Conservation (phyloP, 371 early-diverging fungal genomes). For the Circinella minor region DNA sequence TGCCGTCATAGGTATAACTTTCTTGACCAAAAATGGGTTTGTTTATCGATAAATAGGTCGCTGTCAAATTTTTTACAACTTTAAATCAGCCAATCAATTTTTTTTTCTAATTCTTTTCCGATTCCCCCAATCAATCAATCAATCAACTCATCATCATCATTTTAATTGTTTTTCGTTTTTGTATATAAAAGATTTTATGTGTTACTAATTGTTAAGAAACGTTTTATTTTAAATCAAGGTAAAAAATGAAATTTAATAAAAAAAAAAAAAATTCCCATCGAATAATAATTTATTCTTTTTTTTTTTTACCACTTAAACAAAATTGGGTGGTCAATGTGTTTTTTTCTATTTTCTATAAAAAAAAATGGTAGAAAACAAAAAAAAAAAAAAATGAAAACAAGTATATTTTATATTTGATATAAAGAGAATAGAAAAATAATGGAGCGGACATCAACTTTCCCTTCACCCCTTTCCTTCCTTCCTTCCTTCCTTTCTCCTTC, state of each 20-base stretch:
- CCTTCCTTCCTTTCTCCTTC: too few relatives aligned
- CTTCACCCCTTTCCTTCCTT: too few relatives aligned
- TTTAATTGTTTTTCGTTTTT: too few relatives aligned
- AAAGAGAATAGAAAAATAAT: too few relatives aligned
- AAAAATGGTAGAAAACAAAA: too few relatives aligned
- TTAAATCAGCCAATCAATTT: constrained; percentile 6
- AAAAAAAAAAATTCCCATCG: neutral
- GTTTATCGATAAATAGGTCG: constrained; percentile 1
- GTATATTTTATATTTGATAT: too few relatives aligned
- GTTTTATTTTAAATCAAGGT: neutral
- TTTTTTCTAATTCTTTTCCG: neutral
- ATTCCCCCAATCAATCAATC: neutral
- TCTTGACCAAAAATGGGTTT: constrained; percentile 7
- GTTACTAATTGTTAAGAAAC: neutral
- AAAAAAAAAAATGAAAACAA: too few relatives aligned
- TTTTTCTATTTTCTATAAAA: too few relatives aligned
- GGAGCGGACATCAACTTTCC: too few relatives aligned
- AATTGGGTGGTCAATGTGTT: neutral
- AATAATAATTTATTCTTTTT: neutral
- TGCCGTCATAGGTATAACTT: constrained; percentile 2
- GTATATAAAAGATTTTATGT: neutral
- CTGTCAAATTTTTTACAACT: constrained; percentile 1
- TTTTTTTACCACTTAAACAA: neutral
- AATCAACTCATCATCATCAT: too few relatives aligned
- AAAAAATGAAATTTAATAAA: too few relatives aligned